Evolutionary conservation across 768 basidiomycete species (phyloP).

Genomic region (Rhizopogon vulgaris): DNA sequence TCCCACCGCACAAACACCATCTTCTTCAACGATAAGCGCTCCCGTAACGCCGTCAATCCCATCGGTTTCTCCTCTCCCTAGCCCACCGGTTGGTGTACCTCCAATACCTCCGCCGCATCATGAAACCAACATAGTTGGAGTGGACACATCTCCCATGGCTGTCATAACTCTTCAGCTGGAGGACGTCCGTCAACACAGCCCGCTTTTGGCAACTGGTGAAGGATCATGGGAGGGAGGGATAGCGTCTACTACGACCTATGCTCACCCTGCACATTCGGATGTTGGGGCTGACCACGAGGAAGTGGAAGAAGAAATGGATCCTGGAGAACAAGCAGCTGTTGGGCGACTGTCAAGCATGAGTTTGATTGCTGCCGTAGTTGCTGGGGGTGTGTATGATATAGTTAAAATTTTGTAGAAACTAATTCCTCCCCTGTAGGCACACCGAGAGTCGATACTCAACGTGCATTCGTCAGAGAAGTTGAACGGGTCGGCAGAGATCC

Average conservation of each 20-base stretch:
- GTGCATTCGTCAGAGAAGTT: conserved; percentile 69
- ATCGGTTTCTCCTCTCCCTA: conserved; percentile 5
- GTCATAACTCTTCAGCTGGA: conserved; percentile 13
- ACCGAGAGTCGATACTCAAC: conserved; percentile 48
- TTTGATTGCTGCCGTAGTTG: conserved; percentile 81
- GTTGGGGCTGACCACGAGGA: conserved; percentile 12
- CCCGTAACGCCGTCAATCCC: conserved; percentile 14
- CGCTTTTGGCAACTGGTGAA: neutral
- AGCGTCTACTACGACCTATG: neutral
- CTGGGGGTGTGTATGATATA: conserved; percentile 50
- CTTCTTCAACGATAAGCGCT: conserved; percentile 17
- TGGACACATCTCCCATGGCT: conserved; percentile 11
- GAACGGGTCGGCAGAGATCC: conserved; percentile 59
- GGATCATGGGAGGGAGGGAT: neutral
- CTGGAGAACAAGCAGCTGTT: conserved; percentile 68
- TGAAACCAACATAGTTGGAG: conserved; percentile 7
- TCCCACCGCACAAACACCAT: conserved; percentile 31
- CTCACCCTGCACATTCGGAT: conserved; percentile 7
- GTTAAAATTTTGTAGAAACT: too few relatives aligned
- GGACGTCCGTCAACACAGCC: conserved; percentile 2
- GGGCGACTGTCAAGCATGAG: conserved; percentile 92
- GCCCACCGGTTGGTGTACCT: conserved; percentile 9
- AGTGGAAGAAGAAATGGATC: conserved; percentile 35
- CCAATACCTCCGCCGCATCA: conserved; percentile 13
- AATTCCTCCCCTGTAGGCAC: conserved; percentile 34